Evolutionary conservation across 768 basidiomycete species (phyloP).

Genomic region (Suillus tomentosus): DNA sequence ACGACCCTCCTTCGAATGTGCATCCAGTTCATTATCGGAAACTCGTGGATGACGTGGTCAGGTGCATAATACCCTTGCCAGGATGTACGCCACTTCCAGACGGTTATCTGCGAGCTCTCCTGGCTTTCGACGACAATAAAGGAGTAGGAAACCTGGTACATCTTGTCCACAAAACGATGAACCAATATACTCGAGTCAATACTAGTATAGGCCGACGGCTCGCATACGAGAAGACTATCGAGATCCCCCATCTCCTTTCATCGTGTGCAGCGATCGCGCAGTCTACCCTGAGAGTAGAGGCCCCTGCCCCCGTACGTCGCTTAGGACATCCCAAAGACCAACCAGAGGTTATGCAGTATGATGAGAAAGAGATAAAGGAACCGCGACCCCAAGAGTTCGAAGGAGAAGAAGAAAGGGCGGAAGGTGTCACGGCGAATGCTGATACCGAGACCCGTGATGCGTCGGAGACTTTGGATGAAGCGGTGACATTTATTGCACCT

Average conservation of each 20-base stretch:
- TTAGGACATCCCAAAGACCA: too few relatives aligned
- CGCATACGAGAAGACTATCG: slow-evolving; percentile 29
- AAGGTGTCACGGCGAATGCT: too few relatives aligned
- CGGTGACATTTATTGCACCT: too few relatives aligned
- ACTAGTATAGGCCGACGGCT: slow-evolving; percentile 27
- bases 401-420: too few relatives aligned
- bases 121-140: slow-evolving; percentile 17
- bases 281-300: slow-evolving; percentile 20
- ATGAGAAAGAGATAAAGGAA: too few relatives aligned
- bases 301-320: slow-evolving; percentile 18
- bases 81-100: neutral
- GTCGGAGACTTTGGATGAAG: too few relatives aligned
- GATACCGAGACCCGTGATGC: too few relatives aligned
- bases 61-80: neutral
- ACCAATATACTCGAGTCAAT: neutral
- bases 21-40: slow-evolving; percentile 15
- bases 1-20: slow-evolving; percentile 1
- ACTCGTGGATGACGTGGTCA: slow-evolving; percentile 12
- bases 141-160: slow-evolving; percentile 26
- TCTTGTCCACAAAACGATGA: slow-evolving; percentile 23
- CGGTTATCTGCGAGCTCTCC: slow-evolving; percentile 19
- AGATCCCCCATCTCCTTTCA: slow-evolving; percentile 34
- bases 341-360: too few relatives aligned
- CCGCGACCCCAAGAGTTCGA: too few relatives aligned
- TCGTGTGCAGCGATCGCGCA: slow-evolving; percentile 18